A percentile compares a stretch with the other conserved stretches of the same genome.
These are phyloP conservation scores for Eucalyptus grandis DNA, from an alignment of 345 rosid species.

Conservation along the genomic window DNA sequence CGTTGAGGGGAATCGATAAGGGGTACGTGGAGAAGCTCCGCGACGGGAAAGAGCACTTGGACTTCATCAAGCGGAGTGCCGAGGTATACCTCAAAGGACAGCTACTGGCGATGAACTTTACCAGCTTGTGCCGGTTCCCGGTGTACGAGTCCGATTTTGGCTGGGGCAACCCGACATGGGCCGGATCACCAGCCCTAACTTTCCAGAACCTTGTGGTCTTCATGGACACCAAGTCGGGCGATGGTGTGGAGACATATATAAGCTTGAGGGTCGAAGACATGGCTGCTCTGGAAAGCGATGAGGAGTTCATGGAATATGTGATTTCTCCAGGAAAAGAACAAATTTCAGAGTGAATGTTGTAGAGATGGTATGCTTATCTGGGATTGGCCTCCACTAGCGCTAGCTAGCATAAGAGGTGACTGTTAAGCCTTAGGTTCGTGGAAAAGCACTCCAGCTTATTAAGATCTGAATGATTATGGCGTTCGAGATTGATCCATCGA, in stretches of 20 bases:
- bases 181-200: neutral
- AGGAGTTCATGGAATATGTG: neutral
- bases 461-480: neutral
- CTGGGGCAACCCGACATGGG: conserved; percentile 22
- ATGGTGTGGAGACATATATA: conserved; percentile 11
- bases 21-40: conserved; percentile 15
- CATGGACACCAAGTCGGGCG: conserved; percentile 4
- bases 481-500: neutral
- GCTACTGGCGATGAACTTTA: conserved; percentile 1
- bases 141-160: conserved; percentile 22
- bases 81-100: conserved; percentile 1
- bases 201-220: conserved; percentile 7
- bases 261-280: conserved; percentile 8
- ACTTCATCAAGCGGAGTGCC: neutral
- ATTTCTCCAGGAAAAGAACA: neutral
- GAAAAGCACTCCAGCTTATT: neutral
- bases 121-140: conserved; percentile 23
- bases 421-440: neutral
- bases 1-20: conserved; percentile 3
- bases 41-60: conserved; percentile 3
- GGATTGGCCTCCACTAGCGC: neutral
- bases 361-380: neutral
- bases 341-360: neutral
- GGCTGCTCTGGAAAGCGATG: conserved; percentile 11
- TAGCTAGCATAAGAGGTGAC: neutral